phyloP scores from a whole-genome alignment of 2,329 filamentous ascomycete genomes.

The Colletotrichum salicis region DNA sequence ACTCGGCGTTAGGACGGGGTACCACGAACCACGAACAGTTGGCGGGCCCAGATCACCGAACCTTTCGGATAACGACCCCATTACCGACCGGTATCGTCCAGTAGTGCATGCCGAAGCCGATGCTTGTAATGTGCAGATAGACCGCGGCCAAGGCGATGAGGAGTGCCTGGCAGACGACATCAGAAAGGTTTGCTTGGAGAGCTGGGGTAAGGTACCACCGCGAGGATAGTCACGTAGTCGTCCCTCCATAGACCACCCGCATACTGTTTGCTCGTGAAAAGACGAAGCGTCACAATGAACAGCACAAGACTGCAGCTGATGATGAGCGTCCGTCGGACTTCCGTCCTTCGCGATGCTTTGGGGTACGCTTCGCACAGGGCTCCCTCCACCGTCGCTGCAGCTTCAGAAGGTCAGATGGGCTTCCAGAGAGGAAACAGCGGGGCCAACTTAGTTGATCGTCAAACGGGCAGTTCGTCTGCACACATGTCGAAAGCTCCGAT shows the following conservation, averaged over 20 bases:
- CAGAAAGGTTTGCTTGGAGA: not conserved
- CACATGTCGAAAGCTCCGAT: not conserved
- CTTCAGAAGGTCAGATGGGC: not conserved
- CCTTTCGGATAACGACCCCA: constrained; percentile 4
- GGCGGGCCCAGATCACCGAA: not conserved
- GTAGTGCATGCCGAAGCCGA: constrained; percentile 6
- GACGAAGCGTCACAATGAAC: not conserved
- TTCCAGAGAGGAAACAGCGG: not conserved
- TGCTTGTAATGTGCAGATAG: constrained; percentile 9
- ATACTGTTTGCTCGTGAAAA: not conserved
- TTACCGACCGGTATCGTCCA: constrained; percentile 6
- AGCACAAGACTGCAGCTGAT: constrained; percentile 7
- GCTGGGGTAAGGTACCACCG: not conserved
- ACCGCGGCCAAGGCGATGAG: not conserved
- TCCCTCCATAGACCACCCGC: constrained; percentile 1
- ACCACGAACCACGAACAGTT: not conserved
- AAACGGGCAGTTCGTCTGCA: constrained; percentile 3
- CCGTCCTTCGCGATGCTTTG: not conserved
- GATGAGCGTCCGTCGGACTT: constrained; percentile 1
- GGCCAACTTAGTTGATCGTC: constrained; percentile 9
- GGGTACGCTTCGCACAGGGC: constrained; percentile 9
- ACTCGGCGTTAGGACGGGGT: not conserved
- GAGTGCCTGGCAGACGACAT: not conserved
- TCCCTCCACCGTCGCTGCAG: constrained; percentile 2
- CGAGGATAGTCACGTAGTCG: constrained; percentile 3